Evolutionary conservation across 2,329 filamentous ascomycete species (phyloP).

Genomic region (Aspergillus intermedius): DNA sequence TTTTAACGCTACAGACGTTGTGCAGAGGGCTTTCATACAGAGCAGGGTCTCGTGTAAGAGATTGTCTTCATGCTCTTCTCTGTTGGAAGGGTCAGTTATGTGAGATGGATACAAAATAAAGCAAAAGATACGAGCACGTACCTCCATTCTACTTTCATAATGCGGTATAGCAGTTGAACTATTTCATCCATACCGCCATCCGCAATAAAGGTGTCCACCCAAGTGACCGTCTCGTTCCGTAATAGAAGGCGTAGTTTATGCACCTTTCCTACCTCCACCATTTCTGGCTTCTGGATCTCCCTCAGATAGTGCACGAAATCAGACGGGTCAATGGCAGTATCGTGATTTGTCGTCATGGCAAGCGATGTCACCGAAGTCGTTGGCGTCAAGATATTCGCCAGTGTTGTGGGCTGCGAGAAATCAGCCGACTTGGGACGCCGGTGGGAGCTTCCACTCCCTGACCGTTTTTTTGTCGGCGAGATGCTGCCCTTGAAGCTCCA

Average conservation of each 20-base stretch:
- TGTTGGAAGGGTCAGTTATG: conserved; percentile 51
- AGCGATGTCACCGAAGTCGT: conserved; percentile 48
- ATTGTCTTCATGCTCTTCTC: conserved; percentile 92
- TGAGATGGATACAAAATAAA: conserved; percentile 18
- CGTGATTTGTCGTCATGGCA: conserved; percentile 61
- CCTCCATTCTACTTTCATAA: conserved; percentile 95
- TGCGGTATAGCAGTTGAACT: conserved; percentile 77
- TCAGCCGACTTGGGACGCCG: conserved; percentile 68
- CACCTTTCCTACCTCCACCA: conserved; percentile 86
- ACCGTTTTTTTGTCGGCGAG: conserved; percentile 69
- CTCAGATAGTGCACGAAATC: conserved; percentile 83
- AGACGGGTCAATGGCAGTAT: conserved; percentile 65
- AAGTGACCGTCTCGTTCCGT: conserved; percentile 89
- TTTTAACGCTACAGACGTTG: conserved; percentile 76
- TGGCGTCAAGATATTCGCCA: conserved; percentile 51
- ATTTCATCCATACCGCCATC: conserved; percentile 91
- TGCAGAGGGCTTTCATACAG: conserved; percentile 90
- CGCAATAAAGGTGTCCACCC: conserved; percentile 87
- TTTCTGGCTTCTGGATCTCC: conserved; percentile 72
- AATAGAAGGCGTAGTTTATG: conserved; percentile 87
- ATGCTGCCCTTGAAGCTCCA: conserved; percentile 70
- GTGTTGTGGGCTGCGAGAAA: conserved; percentile 54
- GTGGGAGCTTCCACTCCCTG: conserved; percentile 58
- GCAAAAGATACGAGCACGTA: conserved; percentile 37
- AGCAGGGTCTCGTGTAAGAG: conserved; percentile 86